Evolutionary conservation across 768 basidiomycete species (phyloP).

Genomic region (Suillus cothurnatus): DNA sequence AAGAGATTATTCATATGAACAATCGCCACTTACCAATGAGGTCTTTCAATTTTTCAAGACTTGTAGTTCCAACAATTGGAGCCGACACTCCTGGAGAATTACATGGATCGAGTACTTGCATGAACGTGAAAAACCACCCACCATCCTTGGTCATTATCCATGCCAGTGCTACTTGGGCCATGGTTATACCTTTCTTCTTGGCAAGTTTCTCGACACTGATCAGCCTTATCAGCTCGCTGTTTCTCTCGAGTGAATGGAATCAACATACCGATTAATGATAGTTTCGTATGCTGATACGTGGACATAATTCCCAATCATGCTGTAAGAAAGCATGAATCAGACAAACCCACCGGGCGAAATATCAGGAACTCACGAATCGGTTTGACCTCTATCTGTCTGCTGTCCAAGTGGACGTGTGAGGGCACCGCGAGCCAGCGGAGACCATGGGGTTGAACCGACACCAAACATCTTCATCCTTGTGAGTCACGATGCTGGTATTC

Average conservation of each 20-base stretch:
- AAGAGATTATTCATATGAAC: neutral
- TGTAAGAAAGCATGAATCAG: conserved; percentile 14
- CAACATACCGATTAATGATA: conserved; percentile 28
- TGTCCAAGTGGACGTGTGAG: conserved; percentile 36
- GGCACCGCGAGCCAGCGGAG: conserved; percentile 41
- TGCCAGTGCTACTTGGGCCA: conserved; percentile 46
- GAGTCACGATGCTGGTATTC: conserved; percentile 4
- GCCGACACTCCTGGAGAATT: conserved; percentile 35
- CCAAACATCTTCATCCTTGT: conserved; percentile 36
- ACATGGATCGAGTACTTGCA: neutral
- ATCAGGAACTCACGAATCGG: conserved; percentile 22
- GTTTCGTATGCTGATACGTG: conserved; percentile 24
- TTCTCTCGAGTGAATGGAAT: neutral
- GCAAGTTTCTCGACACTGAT: conserved; percentile 44
- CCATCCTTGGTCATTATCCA: conserved; percentile 40
- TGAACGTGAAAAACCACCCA: conserved; percentile 8
- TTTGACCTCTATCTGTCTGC: conserved; percentile 27
- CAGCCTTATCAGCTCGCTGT: neutral
- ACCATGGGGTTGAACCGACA: conserved; percentile 48
- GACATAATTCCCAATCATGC: conserved; percentile 28
- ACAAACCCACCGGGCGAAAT: neutral
- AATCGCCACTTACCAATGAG: conserved; percentile 35
- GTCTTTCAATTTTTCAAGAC: conserved; percentile 41
- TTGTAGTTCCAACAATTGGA: conserved; percentile 48
- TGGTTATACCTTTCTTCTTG: conserved; percentile 37